Conservation (phyloP, 768 basidiomycete species). For the Naganishia antarctica region DNA sequence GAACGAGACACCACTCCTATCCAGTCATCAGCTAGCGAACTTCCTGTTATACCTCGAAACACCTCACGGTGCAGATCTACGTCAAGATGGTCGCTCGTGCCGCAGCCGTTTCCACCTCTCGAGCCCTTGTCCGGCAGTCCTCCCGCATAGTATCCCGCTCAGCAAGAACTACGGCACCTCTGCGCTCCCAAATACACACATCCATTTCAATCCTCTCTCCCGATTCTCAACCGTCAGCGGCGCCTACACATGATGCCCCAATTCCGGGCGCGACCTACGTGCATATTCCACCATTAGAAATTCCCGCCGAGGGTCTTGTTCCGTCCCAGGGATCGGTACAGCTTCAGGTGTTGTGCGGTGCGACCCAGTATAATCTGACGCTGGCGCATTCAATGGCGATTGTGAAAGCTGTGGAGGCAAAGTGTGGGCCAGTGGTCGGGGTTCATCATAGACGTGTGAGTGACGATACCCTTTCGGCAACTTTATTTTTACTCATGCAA, state of each 20-base stretch:
- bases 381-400: slow-evolving; percentile 34
- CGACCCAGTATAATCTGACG: slow-evolving; percentile 22
- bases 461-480: background rate
- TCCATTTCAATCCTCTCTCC: background rate
- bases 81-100: slow-evolving; percentile 2
- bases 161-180: background rate
- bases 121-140: background rate
- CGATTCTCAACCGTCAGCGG: background rate
- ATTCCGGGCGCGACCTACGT: slow-evolving; percentile 16
- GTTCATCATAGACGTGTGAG: slow-evolving; percentile 30
- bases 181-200: background rate
- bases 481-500: too few species aligned
- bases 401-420: slow-evolving; percentile 34
- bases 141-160: background rate
- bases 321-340: background rate
- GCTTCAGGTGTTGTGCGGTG: slow-evolving; percentile 17
- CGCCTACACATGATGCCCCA: background rate
- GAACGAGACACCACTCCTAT: too few species aligned
- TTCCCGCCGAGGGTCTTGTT: slow-evolving; percentile 11
- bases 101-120: background rate
- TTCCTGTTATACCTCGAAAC: too few species aligned
- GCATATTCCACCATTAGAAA: slow-evolving; percentile 13
- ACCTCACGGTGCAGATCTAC: too few species aligned
- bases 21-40: too few species aligned
- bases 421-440: slow-evolving; percentile 28